Evolutionary conservation across 2,329 filamentous ascomycete species (phyloP), one percentile per base, ranked within the genome.

Genomic region (Cladosporium sp.): DNA sequence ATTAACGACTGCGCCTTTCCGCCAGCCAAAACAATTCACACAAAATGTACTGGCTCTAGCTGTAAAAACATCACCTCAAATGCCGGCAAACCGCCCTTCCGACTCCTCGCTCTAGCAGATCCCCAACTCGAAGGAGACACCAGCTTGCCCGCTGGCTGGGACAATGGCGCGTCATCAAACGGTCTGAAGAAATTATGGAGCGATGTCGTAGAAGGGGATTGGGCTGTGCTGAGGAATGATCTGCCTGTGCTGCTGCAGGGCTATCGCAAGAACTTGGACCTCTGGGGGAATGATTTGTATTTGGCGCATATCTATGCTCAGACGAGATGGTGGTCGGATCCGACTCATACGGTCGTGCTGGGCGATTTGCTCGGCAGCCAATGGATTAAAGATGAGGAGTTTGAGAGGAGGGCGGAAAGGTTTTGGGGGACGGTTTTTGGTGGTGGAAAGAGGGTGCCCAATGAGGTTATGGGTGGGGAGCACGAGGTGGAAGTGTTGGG

Each of bases 291-390:
- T 73, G 94, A 99, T 74, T 90, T 86, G 68, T 99, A 97, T 73
- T 83, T 99, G 32, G 90, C 89, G 19, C 94, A 99, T 72, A 91
- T 97, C 58, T 97, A 95, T 74, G 83, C 90, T 15, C 89, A 86
- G 0, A 74, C 96, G 50, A 81, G 83, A 64, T 96, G 91, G 90
- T 95, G 89, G 87, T 83, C 88, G 0, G 76, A 79, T 15, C 94
- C 94, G 8, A 95, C 90, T 0, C 94, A 99, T 71, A 84, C 94
- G 19, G 86, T 89, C 0, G 91, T 97, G 0, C 79, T 99, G 3
- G 94, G 94, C 3, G 94, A 99, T 71, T 77, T 99, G 58, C 77
- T 99, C 9, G 94, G 94, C 9, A 96, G 91, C 67, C 94, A 99
- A 73, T 99, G 94, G 94, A 89, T 99, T 60, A 83, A 82, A 51